A percentile compares a stretch with the other conserved stretches of the same genome.
Conservation (phyloP, 2,329 filamentous ascomycete species). For the Huntiella abstrusa region DNA sequence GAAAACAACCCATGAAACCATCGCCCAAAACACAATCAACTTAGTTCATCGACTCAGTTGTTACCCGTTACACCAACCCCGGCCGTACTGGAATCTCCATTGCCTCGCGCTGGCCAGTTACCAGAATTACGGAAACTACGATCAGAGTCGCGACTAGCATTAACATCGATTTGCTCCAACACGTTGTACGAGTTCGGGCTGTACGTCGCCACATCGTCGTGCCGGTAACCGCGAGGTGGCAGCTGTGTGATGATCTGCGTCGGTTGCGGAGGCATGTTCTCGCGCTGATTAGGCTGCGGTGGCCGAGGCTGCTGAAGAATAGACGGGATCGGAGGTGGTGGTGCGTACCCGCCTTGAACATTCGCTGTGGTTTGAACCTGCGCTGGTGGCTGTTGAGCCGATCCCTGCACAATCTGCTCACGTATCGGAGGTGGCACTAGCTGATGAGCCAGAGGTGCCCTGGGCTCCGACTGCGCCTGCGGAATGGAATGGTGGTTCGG, state of each 20-base stretch:
- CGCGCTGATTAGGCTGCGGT: constrained; percentile 6
- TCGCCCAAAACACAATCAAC: neutral
- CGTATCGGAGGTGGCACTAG: constrained; percentile 5
- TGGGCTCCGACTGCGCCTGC: constrained; percentile 8
- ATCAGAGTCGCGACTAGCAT: neutral
- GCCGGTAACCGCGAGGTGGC: constrained; percentile 7
- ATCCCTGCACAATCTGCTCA: constrained; percentile 2
- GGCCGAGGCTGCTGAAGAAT: constrained; percentile 11
- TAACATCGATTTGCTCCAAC: constrained; percentile 20
- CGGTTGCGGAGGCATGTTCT: constrained; percentile 7
- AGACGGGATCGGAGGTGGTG: constrained; percentile 7
- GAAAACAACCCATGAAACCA: constrained; percentile 12
- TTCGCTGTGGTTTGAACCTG: constrained; percentile 1
- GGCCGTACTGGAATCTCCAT: constrained; percentile 18
- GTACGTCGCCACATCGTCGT: constrained; percentile 7
- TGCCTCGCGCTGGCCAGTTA: constrained; percentile 22
- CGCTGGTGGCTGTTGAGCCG: constrained; percentile 1
- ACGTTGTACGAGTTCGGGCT: constrained; percentile 23
- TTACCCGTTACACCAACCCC: constrained; percentile 30
- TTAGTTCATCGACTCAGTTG: constrained; percentile 15
- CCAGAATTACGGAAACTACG: constrained; percentile 34
- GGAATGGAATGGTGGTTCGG: constrained; percentile 11
- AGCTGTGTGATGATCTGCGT: constrained; percentile 5
- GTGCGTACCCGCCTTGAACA: constrained; percentile 1
- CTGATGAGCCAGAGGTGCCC: constrained; percentile 5